Evolutionary conservation across 805 yeast species (phyloP), one percentile per base, ranked within the genome.

Genomic region (Wickerhamiella hasegawae): DNA sequence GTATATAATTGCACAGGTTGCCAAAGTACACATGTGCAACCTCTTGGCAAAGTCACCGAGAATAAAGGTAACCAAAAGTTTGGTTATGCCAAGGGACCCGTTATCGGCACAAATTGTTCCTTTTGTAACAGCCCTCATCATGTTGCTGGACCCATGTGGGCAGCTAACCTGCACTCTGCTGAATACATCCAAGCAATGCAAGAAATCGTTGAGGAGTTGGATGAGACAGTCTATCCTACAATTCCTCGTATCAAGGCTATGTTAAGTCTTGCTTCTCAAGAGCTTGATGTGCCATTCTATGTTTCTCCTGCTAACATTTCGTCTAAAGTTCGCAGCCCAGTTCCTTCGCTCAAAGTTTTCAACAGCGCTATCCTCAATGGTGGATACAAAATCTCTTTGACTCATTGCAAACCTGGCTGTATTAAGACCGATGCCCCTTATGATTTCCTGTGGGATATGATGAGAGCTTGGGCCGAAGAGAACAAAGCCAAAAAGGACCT

Each of bases 121-220:
- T 74, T 65, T 53, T 90, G 98, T 59, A 75, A 69, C 1, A 66
- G 62, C 39, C 66, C 71, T 2, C 70, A 71, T 53, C 93, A 81
- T 52, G 53, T 90, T 24, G 84, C 87, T 5, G 99, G 99, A 3
- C 99, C 99, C 40, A 80, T 90, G 94, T 90, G 94, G 80, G 84
- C 74, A 9, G 93, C 84, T 0, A 62, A 67, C 5, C 55, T 90
- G 38, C 97, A 87, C 49, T 68, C 77, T 49, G 52, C 54, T 18
- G 71, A 66, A 15, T 90, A 87, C 48, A 63, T 87, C 29, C 63
- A 70, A 19, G 69, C 63, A 44, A 65, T 85, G 31, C 63, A 82
- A 36, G 61, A 65, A n/a, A 57, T 73, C 43, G 68, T 74, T 48
- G 49, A 55, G 18, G 58, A 51, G 2, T 65, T 73, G 17, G 72